A percentile compares a stretch with the other conserved stretches of the same genome.
Conservation (phyloP, 768 basidiomycete genomes). For the Termitomyces sp. region DNA sequence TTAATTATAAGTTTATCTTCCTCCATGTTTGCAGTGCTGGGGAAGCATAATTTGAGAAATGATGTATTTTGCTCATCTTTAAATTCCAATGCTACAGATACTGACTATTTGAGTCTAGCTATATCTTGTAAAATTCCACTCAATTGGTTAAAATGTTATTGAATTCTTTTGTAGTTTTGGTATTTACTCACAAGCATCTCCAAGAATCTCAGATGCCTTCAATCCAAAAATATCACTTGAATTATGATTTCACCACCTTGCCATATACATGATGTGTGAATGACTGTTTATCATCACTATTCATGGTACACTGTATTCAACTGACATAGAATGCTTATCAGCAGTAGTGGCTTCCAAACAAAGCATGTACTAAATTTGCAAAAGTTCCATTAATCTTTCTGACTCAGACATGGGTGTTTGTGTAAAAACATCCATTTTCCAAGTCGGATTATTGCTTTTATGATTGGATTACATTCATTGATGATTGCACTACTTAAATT, state of each 20-base stretch:
- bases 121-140: neutral
- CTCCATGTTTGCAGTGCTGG: neutral
- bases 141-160: neutral
- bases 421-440: too few relatives aligned
- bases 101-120: neutral
- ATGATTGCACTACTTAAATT: too few relatives aligned
- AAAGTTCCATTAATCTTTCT: neutral
- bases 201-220: too few relatives aligned
- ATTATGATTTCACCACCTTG: too few relatives aligned
- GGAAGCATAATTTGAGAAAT: neutral
- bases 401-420: neutral
- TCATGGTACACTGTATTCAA: too few relatives aligned
- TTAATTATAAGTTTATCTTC: neutral
- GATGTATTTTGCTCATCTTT: neutral
- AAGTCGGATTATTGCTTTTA: neutral
- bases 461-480: neutral
- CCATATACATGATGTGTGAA: too few relatives aligned
- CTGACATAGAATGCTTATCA: too few relatives aligned
- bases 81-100: neutral
- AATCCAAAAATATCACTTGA: too few relatives aligned
- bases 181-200: too few relatives aligned
- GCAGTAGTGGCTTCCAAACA: too few relatives aligned
- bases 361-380: neutral
- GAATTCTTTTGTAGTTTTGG: neutral
- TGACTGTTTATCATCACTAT: too few relatives aligned